phyloP scores from a whole-genome alignment of 345 rosid species.

The Barbarea vulgaris region DNA sequence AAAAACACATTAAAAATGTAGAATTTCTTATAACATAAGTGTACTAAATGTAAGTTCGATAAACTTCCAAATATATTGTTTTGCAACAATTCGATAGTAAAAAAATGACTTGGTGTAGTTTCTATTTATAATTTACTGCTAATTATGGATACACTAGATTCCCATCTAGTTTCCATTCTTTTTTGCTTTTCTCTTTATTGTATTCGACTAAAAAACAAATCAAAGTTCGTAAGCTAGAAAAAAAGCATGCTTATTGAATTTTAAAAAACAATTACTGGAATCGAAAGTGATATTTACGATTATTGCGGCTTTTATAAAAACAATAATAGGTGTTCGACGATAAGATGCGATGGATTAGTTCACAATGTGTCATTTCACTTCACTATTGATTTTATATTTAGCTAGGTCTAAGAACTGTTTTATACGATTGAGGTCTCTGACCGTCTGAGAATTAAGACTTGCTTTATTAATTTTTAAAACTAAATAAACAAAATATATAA shows the following conservation, averaged over 20 bases:
- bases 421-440: constrained; percentile 16
- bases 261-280: neutral
- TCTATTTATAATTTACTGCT: neutral
- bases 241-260: neutral
- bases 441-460: constrained; percentile 20
- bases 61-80: neutral
- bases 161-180: neutral
- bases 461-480: neutral
- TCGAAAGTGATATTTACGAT: constrained; percentile 6
- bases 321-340: constrained; percentile 10
- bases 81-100: neutral
- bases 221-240: constrained; percentile 23
- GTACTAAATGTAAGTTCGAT: neutral
- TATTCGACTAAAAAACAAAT: constrained; percentile 3
- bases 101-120: neutral
- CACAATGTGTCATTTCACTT: constrained; percentile 22
- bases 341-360: constrained; percentile 33
- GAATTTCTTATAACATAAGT: neutral
- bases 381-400: constrained; percentile 1
- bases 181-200: constrained; percentile 9
- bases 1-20: too few relatives aligned
- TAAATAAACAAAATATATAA: neutral
- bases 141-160: neutral
- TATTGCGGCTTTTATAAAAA: constrained; percentile 17
- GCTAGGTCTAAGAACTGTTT: constrained; percentile 13